phyloP scores from a whole-genome alignment of 257 asterid species.

The Solanum verrucosum region DNA sequence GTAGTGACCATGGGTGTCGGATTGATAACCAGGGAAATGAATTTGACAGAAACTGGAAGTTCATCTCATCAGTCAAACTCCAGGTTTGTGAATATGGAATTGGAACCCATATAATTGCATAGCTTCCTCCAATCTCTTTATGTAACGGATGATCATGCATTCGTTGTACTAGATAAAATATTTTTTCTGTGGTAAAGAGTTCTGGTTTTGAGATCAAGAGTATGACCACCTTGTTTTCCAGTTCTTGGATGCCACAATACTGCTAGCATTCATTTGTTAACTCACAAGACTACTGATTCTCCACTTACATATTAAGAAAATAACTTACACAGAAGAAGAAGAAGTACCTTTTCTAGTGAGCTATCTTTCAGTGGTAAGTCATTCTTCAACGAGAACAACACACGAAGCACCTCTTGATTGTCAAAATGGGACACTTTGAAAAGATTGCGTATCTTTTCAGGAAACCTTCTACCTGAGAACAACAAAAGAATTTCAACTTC shows the following conservation, averaged over 20 bases:
- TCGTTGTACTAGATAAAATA: slow-evolving; percentile 39
- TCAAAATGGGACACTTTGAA: slow-evolving; percentile 31
- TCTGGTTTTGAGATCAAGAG: slow-evolving; percentile 60
- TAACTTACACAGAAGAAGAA: not conserved
- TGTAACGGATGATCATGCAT: slow-evolving; percentile 26
- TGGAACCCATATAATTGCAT: slow-evolving; percentile 57
- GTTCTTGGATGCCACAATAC: slow-evolving; percentile 32
- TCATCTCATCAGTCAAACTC: slow-evolving; percentile 26
- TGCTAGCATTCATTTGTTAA: not conserved
- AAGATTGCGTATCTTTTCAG: slow-evolving; percentile 28
- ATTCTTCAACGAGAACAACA: slow-evolving; percentile 32
- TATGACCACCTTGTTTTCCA: slow-evolving; percentile 54
- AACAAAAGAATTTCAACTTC: not conserved
- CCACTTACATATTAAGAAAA: not conserved
- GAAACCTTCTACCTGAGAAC: slow-evolving; percentile 37
- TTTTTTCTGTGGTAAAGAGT: slow-evolving; percentile 35
- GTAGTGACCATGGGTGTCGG: slow-evolving; percentile 44
- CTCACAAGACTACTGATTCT: not conserved
- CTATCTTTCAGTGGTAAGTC: slow-evolving; percentile 38
- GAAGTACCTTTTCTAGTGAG: slow-evolving; percentile 30
- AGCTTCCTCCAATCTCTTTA: slow-evolving; percentile 12
- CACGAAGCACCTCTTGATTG: slow-evolving; percentile 44
- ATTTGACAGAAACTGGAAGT: slow-evolving; percentile 35
- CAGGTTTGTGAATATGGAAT: slow-evolving; percentile 27
- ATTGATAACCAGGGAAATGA: slow-evolving; percentile 55